These are phyloP conservation scores for Iodosphaeria phyllophila DNA, from an alignment of 2,329 filamentous ascomycete genomes.

Conservation along the genomic window DNA sequence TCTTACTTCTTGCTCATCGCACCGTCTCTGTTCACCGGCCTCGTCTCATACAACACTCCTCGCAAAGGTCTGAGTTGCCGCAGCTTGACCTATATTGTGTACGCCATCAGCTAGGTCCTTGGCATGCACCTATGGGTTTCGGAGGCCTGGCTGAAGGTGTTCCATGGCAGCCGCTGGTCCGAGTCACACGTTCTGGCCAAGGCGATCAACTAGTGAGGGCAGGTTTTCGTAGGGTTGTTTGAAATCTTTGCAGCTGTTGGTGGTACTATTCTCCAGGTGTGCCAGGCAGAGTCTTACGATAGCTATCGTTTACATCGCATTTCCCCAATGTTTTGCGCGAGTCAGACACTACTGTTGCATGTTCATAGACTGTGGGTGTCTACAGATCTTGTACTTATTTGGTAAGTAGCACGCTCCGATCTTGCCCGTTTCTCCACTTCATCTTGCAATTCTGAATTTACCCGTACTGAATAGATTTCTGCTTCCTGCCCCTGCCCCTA, in stretches of 20 bases:
- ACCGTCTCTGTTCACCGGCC: slow-evolving; percentile 14
- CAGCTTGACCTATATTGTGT: slow-evolving; percentile 15
- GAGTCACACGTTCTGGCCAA: slow-evolving; percentile 9
- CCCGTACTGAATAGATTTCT: not conserved
- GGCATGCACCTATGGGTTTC: slow-evolving; percentile 13
- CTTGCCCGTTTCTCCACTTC: not conserved
- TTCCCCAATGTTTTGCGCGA: too few relatives aligned
- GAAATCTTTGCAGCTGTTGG: slow-evolving; percentile 11
- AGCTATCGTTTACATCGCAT: too few relatives aligned
- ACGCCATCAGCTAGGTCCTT: slow-evolving; percentile 13
- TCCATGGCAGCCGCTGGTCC: slow-evolving; percentile 10
- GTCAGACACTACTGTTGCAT: too few relatives aligned
- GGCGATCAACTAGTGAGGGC: slow-evolving; percentile 12
- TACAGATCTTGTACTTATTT: slow-evolving; percentile 12
- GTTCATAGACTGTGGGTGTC: too few relatives aligned
- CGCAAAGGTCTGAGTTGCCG: slow-evolving; percentile 14
- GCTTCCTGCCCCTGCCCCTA: not conserved
- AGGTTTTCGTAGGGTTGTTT: slow-evolving; percentile 13
- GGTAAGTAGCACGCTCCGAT: slow-evolving; percentile 4
- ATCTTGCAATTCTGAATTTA: not conserved
- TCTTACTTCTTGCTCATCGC: slow-evolving; percentile 9
- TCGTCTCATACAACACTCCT: slow-evolving; percentile 16
- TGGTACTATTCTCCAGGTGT: slow-evolving; percentile 12
- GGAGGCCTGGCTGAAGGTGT: slow-evolving; percentile 9
- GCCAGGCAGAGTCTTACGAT: too few relatives aligned